phyloP scores from a whole-genome alignment of 225 moss, liverwort and hornwort genomes.

The Neckera pumila region DNA sequence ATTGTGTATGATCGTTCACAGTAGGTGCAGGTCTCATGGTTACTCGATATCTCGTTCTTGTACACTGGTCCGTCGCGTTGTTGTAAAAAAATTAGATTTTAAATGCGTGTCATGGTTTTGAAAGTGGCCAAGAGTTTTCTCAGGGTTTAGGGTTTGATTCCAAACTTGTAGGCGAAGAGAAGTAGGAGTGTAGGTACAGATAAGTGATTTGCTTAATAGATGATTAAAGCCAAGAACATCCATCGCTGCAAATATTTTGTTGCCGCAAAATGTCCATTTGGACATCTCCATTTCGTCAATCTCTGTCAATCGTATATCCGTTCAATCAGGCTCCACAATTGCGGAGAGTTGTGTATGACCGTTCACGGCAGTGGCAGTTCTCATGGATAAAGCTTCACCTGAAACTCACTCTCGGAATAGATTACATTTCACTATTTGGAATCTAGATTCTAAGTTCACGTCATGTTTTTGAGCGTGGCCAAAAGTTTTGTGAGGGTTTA shows the following conservation, averaged over 20 bases:
- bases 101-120: not conserved
- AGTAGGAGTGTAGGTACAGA: not conserved
- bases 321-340: not conserved
- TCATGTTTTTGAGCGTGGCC: not conserved
- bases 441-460: not conserved
- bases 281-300: not conserved
- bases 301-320: not conserved
- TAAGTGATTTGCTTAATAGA: not conserved
- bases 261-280: not conserved
- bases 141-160: not conserved
- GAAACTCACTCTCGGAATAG: not conserved
- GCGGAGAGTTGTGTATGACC: not conserved
- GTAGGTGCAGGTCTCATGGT: not conserved
- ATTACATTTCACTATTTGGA: not conserved
- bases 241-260: not conserved
- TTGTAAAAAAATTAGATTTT: not conserved
- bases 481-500: not conserved
- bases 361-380: not conserved
- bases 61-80: not conserved
- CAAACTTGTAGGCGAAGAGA: not conserved
- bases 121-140: not conserved
- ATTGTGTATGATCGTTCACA: not conserved
- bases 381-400: not conserved
- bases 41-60: not conserved
- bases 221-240: not conserved